phyloP scores from a whole-genome alignment of 106 monocot genomes.

The Apostasia shenzhenica region DNA sequence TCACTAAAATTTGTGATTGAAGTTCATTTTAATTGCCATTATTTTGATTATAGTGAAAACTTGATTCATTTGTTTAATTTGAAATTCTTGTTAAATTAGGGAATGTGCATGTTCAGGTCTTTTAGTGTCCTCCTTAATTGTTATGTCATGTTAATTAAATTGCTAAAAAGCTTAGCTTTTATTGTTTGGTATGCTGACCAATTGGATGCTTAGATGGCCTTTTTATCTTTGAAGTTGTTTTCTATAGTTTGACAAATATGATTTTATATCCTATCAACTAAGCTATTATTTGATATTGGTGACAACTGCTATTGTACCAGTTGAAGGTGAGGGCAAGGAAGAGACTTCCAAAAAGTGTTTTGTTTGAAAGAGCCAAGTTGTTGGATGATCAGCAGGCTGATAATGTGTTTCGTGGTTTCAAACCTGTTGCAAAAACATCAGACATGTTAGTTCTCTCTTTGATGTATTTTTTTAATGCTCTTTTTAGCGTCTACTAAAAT shows the following conservation, averaged over 20 bases:
- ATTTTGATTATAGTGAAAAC: no score
- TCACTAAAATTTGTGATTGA: no score
- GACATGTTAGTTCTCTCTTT: slow-evolving; percentile 54
- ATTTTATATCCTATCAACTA: not conserved
- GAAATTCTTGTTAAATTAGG: no score
- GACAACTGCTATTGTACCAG: not conserved
- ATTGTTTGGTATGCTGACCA: not conserved
- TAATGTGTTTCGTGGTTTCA: slow-evolving; percentile 58
- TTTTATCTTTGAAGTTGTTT: not conserved
- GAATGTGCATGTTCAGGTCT: no score
- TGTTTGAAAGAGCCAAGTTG: slow-evolving; percentile 68
- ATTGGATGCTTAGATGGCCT: not conserved
- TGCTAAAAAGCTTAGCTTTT: no score
- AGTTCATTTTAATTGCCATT: no score
- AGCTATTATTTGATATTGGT: not conserved
- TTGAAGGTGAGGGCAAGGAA: slow-evolving; percentile 37
- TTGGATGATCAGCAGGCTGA: slow-evolving; percentile 52
- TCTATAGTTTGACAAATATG: not conserved
- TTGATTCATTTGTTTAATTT: no score
- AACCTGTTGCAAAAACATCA: slow-evolving; percentile 51
- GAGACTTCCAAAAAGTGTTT: slow-evolving; percentile 45
- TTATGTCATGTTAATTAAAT: no score
- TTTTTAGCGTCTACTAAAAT: not conserved
- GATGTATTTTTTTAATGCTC: not conserved
- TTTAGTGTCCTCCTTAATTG: no score